Percentiles rank a stretch among this genome's conserved stretches.
These are phyloP conservation scores for Neurospora pannonica DNA, from an alignment of 495 filamentous ascomycete species.

Conservation along the genomic window DNA sequence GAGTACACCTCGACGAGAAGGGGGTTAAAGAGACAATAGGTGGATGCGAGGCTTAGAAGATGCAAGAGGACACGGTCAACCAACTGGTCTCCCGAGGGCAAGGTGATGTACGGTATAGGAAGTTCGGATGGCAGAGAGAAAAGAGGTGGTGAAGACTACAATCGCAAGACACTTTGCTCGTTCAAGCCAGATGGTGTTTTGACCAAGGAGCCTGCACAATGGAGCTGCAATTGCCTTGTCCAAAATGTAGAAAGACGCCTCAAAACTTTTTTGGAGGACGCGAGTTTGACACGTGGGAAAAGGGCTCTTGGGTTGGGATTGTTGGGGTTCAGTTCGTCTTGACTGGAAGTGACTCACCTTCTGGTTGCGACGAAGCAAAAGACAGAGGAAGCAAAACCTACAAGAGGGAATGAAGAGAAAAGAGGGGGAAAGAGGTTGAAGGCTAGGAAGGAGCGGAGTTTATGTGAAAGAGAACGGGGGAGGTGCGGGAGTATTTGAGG, in stretches of 20 bases:
- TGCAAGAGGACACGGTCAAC: background rate
- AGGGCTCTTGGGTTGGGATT: background rate
- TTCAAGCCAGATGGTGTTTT: background rate
- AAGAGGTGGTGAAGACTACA: background rate
- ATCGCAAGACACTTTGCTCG: background rate
- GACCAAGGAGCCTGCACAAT: background rate
- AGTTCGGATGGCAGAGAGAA: background rate
- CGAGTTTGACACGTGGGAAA: background rate
- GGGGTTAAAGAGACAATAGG: slow-evolving; percentile 6
- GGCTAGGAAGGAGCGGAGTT: background rate
- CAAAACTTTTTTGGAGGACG: background rate
- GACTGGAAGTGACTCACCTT: slow-evolving; percentile 8
- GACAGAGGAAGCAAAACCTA: slow-evolving; percentile 1
- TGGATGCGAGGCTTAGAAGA: background rate
- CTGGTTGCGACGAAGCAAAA: slow-evolving; percentile 1
- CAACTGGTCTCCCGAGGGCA: background rate
- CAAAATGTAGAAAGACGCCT: background rate
- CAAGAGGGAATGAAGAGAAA: slow-evolving; percentile 18
- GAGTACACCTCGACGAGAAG: slow-evolving; percentile 5
- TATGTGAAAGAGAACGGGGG: slow-evolving; percentile 4
- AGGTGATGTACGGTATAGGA: background rate
- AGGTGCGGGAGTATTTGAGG: slow-evolving; percentile 26
- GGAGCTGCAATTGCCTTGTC: background rate
- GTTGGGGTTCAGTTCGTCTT: background rate
- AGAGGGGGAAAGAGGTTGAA: slow-evolving; percentile 9